Base-by-base conservation (phyloP, 2,329 filamentous ascomycete species). In the Neonectria neomacrospora region DNA sequence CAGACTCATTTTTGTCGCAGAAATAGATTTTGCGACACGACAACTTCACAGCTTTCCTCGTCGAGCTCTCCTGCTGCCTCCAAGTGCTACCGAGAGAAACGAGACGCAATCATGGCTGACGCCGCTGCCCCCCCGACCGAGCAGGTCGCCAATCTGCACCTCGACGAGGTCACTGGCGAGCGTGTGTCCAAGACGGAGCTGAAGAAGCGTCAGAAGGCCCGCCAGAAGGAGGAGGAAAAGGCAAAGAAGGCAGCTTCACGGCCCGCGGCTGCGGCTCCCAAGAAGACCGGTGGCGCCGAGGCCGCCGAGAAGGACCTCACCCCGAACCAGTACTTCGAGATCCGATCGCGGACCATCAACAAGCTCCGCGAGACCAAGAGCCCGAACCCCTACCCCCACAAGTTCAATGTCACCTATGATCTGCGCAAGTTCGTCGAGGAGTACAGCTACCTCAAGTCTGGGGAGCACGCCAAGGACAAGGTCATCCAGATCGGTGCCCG, bases 191-290 rank as follows among this genome's bases (percentile, higher is more conserved):
- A 94, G 89, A 88, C 89, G 16, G 91, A 94, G 82, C 85, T 98
- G 79, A 99, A 99, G 93, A 95, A 93, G 84, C 90, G 95, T 75
- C 88, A 94, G 83, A 99, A 99, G 92, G 86, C 90, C 77, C 90
- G 95, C 71, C 88, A 95, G 80, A 89, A 88, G 80, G 94, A 96
- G 65, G 91, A 91, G 71, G 92, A 94, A 83, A 97, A 97, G 90
- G 89, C 89, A 72, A 89, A 93, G 82, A 95, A 93, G 85, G 91
- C 89, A 28, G 91, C 92, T 55, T 85, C 88, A 54, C 90, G 93
- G 79, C 85, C 91, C 85, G 90, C 93, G 76, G 89, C 95, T 71
- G 82, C 81, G 20, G 73, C 75, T 63, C 88, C 91, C 66, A 77
- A 74, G 71, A 79, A 76, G 75, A 54, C 66, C 16, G 66, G 63